Evolutionary conservation across 75 land plant species (phyloP).

Genomic region (Cryptomeria japonica): DNA sequence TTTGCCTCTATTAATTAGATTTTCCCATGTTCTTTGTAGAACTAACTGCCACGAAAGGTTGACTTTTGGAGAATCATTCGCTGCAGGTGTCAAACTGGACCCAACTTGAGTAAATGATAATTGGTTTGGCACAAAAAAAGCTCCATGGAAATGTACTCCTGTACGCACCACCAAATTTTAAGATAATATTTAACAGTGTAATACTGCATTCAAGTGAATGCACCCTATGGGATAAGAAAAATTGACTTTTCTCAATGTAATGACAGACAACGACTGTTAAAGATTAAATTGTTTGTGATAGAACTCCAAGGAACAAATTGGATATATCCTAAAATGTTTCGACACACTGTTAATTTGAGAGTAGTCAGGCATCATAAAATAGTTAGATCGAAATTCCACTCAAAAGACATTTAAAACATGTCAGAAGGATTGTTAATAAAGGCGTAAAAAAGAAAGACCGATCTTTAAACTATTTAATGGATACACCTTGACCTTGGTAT

Average conservation of each 20-base stretch:
- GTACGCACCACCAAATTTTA: background rate
- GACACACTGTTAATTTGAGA: background rate
- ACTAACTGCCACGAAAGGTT: slow-evolving; percentile 83
- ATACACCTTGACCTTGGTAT: background rate
- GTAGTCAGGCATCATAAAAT: background rate
- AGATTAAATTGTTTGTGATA: background rate
- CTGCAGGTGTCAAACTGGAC: slow-evolving; percentile 26
- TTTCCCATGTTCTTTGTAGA: slow-evolving; percentile 78
- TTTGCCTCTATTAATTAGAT: slow-evolving; percentile 35
- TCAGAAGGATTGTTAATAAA: background rate
- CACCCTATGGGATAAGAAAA: background rate
- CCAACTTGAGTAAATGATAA: slow-evolving; percentile 60
- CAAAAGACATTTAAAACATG: background rate
- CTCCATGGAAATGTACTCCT: slow-evolving; percentile 68
- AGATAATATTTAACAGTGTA: background rate
- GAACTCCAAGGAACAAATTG: background rate
- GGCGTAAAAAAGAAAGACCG: background rate
- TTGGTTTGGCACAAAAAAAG: slow-evolving; percentile 68
- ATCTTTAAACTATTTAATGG: background rate
- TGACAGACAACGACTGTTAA: background rate
- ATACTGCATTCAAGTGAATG: background rate
- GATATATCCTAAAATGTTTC: background rate
- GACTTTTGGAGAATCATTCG: slow-evolving; percentile 32
- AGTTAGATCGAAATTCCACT: background rate
- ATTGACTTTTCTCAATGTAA: background rate